Base-by-base conservation (phyloP, 345 rosid genomes). In the Kandelia obovata region DNA sequence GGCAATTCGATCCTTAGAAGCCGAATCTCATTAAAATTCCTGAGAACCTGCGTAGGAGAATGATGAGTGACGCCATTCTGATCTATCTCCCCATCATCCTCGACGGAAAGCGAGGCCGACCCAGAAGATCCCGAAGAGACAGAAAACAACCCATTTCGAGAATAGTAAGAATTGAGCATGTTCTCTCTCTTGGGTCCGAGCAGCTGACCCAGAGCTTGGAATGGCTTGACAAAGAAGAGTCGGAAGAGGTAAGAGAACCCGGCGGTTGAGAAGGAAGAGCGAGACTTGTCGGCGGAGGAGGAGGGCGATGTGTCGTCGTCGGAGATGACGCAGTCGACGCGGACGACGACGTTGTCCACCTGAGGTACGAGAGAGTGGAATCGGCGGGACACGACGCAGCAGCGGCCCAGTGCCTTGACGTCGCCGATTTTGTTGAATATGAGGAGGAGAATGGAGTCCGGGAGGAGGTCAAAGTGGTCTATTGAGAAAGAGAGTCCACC, bases 321-420 rank as follows among this genome's bases (percentile, higher is more conserved):
- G 73, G 99, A 90, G 74, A 92, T 92, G 19, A 92, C 96, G 49
- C 98, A 95, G 46, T 92, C 97, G 47, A 95, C 98, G 15, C 94
- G 89, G n/a, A 96, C 96, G 25, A 92, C 77, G 39, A 96, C 97
- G 91, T 82, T 83, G 1, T 92, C 91, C 7, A 96, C 99, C 59
- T 88, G 91, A 0, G 95, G 89, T 26, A 90, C 87, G 2, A 96
- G 84, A 1, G 84, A 86, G 61, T 86, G 92, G 63, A 92, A 95
- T 0, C 98, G 82, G 15, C 87, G 80, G 2, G 94, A 92, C 6
- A 89, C 98, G 52, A 86, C 92, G 55, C 88, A 83, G 90, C 98
- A 96, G 4, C 97, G 84, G n/a, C 99, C 99, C 1, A 96, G 88
- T n/a, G 96, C 87, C 66, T 96, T 96, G 43, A 92, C 97, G 72